Conservation (phyloP, 768 basidiomycete genomes). For the Neoboletus magnificus region DNA sequence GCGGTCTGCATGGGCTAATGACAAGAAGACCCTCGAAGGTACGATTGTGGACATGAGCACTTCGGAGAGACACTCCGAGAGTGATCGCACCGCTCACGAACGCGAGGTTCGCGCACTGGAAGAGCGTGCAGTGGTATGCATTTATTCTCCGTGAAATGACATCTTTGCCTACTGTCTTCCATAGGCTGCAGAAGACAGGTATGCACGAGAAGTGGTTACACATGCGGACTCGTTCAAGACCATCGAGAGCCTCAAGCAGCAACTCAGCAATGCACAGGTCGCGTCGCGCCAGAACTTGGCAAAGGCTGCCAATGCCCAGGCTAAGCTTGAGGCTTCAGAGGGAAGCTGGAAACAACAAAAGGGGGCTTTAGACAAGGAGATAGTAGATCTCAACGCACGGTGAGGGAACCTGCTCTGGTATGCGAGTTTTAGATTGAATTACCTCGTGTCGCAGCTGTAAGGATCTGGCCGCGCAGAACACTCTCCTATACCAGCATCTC, state of each 20-base stretch:
- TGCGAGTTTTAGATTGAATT: background rate
- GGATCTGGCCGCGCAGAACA: conserved; percentile 74
- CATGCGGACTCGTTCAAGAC: conserved; percentile 84
- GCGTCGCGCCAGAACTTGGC: conserved; percentile 56
- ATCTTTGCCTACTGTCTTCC: background rate
- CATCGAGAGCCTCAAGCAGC: conserved; percentile 60
- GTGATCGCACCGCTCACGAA: conserved; percentile 59
- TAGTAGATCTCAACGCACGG: conserved; percentile 69
- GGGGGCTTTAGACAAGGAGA: conserved; percentile 73
- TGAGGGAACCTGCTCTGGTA: conserved; percentile 29
- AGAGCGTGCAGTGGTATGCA: conserved; percentile 61
- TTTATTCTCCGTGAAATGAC: background rate
- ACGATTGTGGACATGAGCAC: conserved; percentile 78
- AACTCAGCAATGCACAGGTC: conserved; percentile 51
- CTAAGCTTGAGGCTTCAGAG: conserved; percentile 69
- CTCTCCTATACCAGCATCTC: conserved; percentile 75
- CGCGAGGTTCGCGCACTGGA: conserved; percentile 64
- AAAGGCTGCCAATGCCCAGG: conserved; percentile 68
- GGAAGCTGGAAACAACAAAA: conserved; percentile 80
- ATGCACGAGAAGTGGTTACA: conserved; percentile 74
- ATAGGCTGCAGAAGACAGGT: conserved; percentile 75
- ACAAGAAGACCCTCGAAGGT: conserved; percentile 80
- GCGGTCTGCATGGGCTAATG: conserved; percentile 65
- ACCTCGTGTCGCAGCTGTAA: conserved; percentile 47
- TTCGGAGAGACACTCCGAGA: conserved; percentile 66